Percentiles rank a stretch among this genome's conserved stretches.
Conservation (phyloP, 768 basidiomycete genomes). For the Sistotremastrum niveocremeum region DNA sequence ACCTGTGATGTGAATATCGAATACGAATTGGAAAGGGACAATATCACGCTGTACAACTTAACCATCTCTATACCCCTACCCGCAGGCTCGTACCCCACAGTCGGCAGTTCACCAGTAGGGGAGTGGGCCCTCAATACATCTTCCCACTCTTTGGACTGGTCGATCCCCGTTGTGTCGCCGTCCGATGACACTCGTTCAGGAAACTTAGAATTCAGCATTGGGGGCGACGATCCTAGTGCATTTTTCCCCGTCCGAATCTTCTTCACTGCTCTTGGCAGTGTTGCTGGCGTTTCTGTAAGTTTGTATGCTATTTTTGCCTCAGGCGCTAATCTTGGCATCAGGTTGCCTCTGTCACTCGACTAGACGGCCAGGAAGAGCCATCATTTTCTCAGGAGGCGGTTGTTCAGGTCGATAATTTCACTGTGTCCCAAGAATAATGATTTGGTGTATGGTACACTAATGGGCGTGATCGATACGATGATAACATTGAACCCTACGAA, state of each 20-base stretch:
- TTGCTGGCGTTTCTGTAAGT: constrained; percentile 59
- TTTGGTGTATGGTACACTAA: too few species aligned
- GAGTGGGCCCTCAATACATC: constrained; percentile 75
- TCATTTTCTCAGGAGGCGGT: constrained; percentile 40
- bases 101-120: constrained; percentile 53
- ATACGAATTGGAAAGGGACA: constrained; percentile 86
- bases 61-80: constrained; percentile 88
- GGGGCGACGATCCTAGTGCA: constrained; percentile 64
- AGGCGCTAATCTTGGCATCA: background rate
- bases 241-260: constrained; percentile 89
- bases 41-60: constrained; percentile 69
- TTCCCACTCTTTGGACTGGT: constrained; percentile 78
- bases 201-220: constrained; percentile 81
- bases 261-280: constrained; percentile 70
- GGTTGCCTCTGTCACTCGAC: constrained; percentile 33
- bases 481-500: too few species aligned
- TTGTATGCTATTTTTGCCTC: too few species aligned
- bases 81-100: constrained; percentile 73
- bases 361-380: constrained; percentile 34
- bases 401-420: constrained; percentile 35
- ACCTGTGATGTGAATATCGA: constrained; percentile 92
- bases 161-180: constrained; percentile 50
- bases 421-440: constrained; percentile 14
- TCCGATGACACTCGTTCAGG: constrained; percentile 55
- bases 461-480: too few species aligned